These are phyloP conservation scores for Amborella trichopoda DNA, from an alignment of 164 flowering plant genomes.

Conservation along the genomic window DNA sequence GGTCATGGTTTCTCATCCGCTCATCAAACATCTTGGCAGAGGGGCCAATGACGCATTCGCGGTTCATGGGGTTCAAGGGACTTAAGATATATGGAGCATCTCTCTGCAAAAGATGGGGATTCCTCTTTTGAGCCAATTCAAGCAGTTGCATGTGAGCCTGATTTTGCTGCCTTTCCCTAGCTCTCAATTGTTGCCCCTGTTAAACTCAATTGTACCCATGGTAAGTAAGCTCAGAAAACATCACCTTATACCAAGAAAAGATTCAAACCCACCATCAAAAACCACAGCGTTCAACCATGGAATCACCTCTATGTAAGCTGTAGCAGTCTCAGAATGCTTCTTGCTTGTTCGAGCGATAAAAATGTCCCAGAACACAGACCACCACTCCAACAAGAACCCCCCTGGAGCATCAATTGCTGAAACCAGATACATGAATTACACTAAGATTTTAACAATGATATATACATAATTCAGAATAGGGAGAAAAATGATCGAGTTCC, in stretches of 20 bases:
- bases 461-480: too few species aligned
- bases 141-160: conserved; percentile 38
- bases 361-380: conserved; percentile 80
- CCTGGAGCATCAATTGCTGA: conserved; percentile 74
- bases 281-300: too few species aligned
- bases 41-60: conserved; percentile 43
- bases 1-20: conserved; percentile 45
- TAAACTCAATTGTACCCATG: not conserved
- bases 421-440: too few species aligned
- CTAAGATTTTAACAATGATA: too few species aligned
- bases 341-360: conserved; percentile 55
- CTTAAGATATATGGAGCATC: too few species aligned
- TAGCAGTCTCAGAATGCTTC: conserved; percentile 48
- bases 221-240: too few species aligned
- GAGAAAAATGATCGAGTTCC: too few species aligned
- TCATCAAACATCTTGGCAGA: conserved; percentile 61
- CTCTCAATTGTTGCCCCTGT: conserved; percentile 42
- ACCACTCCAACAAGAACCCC: conserved; percentile 72
- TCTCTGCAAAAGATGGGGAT: too few species aligned
- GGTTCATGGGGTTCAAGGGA: too few species aligned
- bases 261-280: too few species aligned
- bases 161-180: conserved; percentile 54
- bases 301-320: conserved; percentile 51
- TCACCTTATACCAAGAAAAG: too few species aligned
- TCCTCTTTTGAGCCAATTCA: too few species aligned